Base-by-base conservation (phyloP, 352 stramenopile species). In the Pythium folliculosum region DNA sequence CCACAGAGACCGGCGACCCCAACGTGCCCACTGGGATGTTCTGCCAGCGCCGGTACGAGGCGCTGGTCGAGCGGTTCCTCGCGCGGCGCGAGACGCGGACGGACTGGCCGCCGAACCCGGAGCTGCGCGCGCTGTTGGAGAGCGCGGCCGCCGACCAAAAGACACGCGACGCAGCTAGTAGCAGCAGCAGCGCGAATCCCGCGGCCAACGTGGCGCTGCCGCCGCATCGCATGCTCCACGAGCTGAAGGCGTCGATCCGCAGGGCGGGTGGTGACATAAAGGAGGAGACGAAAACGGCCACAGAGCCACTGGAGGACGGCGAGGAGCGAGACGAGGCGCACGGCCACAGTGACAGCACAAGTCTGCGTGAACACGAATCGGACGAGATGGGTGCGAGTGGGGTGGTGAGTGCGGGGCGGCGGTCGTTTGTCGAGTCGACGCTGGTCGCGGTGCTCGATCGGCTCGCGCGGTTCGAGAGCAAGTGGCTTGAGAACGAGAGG, bases 391-490 rank as follows among this genome's bases (percentile, higher is more conserved):
- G 10, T 16, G 3, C 38, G 21, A 52, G 43, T 32, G 22, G 35
- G 43, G 27, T n/a, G 2, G 27, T 47, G 19, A 56, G 30, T 6
- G 27, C 27, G 27, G 30, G 21, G n/a, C 47, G 47, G 12, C 48
- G 37, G n/a, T 50, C 59, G 23, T 66, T 66, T 37, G 35, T 66
- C 21, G 59, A 66, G 37, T 66, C 59, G 48, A 59, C 59, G 48
- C 22, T 66, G 7, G 35, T 44, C 22, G 32, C 59, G 2, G 48
- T 66, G 35, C 22, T 59, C 4, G 49, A 58, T 8, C 59, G 49
- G 6, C 16, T 66, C 10, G 38, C 35, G 6, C 22, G 37, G 7
- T 22, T 66, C 3, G 35, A 66, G 19, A 51, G 17, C 45, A 43
- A 37, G 48, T 66, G 59, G 59, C 22, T 58, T 0, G 59, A 58